Evolutionary conservation across 2,329 filamentous ascomycete species (phyloP), one percentile per base, ranked within the genome.

Genomic region (Lasiodiplodia gonubiensis): DNA sequence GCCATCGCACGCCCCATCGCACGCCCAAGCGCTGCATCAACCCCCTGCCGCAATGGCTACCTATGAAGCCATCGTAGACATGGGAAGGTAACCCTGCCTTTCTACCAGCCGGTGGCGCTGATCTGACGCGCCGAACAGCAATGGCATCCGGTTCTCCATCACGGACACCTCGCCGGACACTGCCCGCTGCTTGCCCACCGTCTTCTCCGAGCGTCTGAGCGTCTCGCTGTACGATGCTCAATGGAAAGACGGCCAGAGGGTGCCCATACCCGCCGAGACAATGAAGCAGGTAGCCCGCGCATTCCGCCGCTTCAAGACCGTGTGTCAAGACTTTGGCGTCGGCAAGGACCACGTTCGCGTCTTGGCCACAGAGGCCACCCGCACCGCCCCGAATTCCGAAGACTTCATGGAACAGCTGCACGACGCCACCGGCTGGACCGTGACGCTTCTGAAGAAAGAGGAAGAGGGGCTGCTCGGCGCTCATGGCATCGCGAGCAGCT

Each of bases 91-190:
- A 21, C n/a, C 49, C 11, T 35, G 16, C 42, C 67, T 35, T 42
- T 65, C 30, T 6, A 33, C 30, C 30, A 8, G 10, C 30, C 30
- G 30, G 30, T 8, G 1, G 30, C 30, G 30, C 30, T 33, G 30
- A 33, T 33, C 30, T 33, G 30, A 33, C 30, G 30, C 30, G 30
- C 30, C 23, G 5, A 23, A 18, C 67, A 92, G 93, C 83, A 97
- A 97, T 82, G 94, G 93, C 73, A 94, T 97, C 73, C 92, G 94
- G 66, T 97, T 97, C 83, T 94, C 92, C 53, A 92, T 97, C 74
- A 92, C 93, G 10, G 89, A 93, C 71, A 85, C 96, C n/a, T 86
- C 89, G 4, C 89, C 90, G 25, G 87, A 88, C 4, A 87, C 83
- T 48, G 85, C 91, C 27, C 90, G 93, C 27, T 87, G 93, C 27